Evolutionary conservation across 345 rosid genomes (phyloP).

Genomic region (Populus pruinosa): DNA sequence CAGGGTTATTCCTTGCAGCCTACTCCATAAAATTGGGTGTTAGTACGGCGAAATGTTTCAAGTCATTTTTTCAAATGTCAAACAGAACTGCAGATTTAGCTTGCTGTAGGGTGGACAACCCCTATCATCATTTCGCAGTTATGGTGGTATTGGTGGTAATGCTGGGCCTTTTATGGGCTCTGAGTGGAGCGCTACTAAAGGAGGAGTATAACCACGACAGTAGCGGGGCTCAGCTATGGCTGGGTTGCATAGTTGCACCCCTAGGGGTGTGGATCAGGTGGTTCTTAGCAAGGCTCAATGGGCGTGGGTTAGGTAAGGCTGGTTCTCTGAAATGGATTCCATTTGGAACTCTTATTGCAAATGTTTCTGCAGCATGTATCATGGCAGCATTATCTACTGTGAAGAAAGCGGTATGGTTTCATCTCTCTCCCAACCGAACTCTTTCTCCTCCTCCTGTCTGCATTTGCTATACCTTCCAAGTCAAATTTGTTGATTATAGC

Average conservation of each 20-base stretch:
- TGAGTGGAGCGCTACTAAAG: constrained; percentile 44
- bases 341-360: constrained; percentile 80
- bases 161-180: constrained; percentile 43
- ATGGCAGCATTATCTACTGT: constrained; percentile 71
- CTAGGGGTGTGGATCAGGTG: constrained; percentile 97
- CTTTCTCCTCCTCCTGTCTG: neutral
- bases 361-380: constrained; percentile 68
- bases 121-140: constrained; percentile 39
- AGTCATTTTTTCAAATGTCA: constrained; percentile 37
- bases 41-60: constrained; percentile 77
- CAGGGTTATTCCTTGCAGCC: constrained; percentile 80
- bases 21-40: constrained; percentile 72
- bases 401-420: constrained; percentile 52
- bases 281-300: constrained; percentile 81
- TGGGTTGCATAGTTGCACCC: constrained; percentile 73
- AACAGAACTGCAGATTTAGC: constrained; percentile 13
- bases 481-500: neutral
- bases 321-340: constrained; percentile 75
- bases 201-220: constrained; percentile 48
- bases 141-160: constrained; percentile 39
- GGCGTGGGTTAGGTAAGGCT: constrained; percentile 67
- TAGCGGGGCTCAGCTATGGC: constrained; percentile 62
- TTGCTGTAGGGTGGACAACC: constrained; percentile 43
- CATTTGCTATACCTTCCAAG: neutral
- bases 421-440: neutral